A percentile compares a stretch with the other conserved stretches of the same genome.
Evolutionary conservation across 1,139 yeast species (phyloP).

Genomic region (Saccharomyces hybrid): DNA sequence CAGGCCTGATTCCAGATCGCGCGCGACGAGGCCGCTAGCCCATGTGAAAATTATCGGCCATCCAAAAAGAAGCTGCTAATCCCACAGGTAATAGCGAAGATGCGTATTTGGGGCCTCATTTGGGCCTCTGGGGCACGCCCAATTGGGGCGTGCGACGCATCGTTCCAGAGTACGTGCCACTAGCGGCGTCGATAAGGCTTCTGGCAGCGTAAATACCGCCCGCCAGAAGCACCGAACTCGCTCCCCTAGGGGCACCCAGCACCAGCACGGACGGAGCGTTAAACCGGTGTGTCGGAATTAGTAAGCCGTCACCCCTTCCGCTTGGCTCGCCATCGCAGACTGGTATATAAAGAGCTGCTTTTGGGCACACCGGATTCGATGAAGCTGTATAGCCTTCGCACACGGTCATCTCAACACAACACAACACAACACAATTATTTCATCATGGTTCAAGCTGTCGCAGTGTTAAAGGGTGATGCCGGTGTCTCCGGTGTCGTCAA

Average conservation of each 20-base stretch:
- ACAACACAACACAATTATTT: background rate
- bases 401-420: background rate
- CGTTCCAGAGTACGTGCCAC: background rate
- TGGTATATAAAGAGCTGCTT: background rate
- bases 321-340: constrained; percentile 1
- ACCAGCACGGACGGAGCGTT: background rate
- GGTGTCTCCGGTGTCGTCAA: constrained; percentile 77
- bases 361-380: background rate
- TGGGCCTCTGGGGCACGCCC: background rate
- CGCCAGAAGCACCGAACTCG: background rate
- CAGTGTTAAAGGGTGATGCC: constrained; percentile 92
- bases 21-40: background rate
- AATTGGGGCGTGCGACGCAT: background rate
- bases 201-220: background rate
- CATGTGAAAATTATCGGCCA: background rate
- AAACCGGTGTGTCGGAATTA: background rate
- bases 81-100: background rate
- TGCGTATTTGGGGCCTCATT: background rate
- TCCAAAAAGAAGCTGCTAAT: background rate
- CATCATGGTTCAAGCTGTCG: constrained; percentile 48
- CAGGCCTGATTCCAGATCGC: background rate
- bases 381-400: background rate
- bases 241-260: constrained; percentile 1
- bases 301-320: background rate
- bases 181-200: background rate